Evolutionary conservation across 78 protist genomes (phyloP).

Genomic region (Tieghemostelium lacteum): DNA sequence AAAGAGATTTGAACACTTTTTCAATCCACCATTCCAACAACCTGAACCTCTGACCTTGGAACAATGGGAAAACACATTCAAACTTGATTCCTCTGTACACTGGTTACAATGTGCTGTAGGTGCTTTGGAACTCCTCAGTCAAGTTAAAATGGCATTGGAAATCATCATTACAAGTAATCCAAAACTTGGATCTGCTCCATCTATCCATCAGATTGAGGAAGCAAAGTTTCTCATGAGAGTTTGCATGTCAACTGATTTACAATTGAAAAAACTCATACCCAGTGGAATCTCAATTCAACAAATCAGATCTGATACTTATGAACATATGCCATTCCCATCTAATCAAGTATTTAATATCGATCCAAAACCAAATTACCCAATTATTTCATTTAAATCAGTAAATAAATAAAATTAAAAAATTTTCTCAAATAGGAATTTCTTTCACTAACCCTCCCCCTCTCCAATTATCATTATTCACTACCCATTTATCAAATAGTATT

Average conservation of each 20-base stretch:
- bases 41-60: slow-evolving; percentile 38
- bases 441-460: no score
- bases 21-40: slow-evolving; percentile 57
- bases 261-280: slow-evolving; percentile 27
- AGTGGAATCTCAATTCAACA: background rate
- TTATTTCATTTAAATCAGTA: background rate
- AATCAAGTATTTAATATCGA: background rate
- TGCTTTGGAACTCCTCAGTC: background rate
- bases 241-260: background rate
- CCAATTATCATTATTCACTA: no score
- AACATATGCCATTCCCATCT: background rate
- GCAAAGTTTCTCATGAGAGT: slow-evolving; percentile 7
- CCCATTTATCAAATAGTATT: no score
- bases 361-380: background rate
- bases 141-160: background rate
- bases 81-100: background rate
- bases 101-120: background rate
- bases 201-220: slow-evolving; percentile 14
- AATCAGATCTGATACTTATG: background rate
- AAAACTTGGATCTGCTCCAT: background rate
- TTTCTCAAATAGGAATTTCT: no score
- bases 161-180: background rate
- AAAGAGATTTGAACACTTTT: slow-evolving; percentile 50
- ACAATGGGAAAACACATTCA: background rate
- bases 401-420: no score